Percentiles rank a stretch among this genome's conserved stretches.
Conservation (phyloP, 805 yeast genomes). For the Lachancea cidri region DNA sequence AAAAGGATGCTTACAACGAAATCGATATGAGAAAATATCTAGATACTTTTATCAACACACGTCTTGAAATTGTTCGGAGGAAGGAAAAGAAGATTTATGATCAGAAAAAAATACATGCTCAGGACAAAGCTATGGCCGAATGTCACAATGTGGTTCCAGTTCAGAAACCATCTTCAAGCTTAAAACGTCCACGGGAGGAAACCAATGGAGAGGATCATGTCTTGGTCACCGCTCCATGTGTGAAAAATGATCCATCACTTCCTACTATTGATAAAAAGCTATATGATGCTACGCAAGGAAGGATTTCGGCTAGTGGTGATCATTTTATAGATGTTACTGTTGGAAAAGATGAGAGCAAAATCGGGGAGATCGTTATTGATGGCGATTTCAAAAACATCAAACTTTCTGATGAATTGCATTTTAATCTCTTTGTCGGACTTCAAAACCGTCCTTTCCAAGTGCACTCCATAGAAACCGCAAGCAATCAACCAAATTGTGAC, state of each 20-base stretch:
- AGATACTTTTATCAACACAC: constrained; percentile 10
- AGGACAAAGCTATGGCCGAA: too few relatives aligned
- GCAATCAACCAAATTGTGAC: too few relatives aligned
- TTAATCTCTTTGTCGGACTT: too few relatives aligned
- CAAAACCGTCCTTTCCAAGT: too few relatives aligned
- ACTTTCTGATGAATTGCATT: constrained; percentile 9
- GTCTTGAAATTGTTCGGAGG: constrained; percentile 4
- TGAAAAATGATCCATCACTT: too few relatives aligned
- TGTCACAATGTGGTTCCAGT: too few relatives aligned
- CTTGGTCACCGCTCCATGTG: too few relatives aligned
- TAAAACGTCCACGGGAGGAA: too few relatives aligned
- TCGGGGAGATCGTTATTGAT: constrained; percentile 13
- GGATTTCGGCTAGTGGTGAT: constrained; percentile 11
- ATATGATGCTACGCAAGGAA: not conserved
- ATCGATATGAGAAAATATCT: constrained; percentile 15
- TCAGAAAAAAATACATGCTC: too few relatives aligned
- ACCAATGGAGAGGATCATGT: too few relatives aligned
- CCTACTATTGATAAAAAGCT: not conserved
- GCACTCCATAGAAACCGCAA: too few relatives aligned
- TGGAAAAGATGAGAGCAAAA: not conserved
- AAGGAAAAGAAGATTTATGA: constrained; percentile 7
- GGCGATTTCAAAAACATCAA: constrained; percentile 12
- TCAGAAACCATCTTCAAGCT: too few relatives aligned
- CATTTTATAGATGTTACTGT: constrained; percentile 2
- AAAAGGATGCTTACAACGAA: constrained; percentile 7